Evolutionary conservation across 208 protist genomes (phyloP).

Genomic region (Acanthamoeba healyi): DNA sequence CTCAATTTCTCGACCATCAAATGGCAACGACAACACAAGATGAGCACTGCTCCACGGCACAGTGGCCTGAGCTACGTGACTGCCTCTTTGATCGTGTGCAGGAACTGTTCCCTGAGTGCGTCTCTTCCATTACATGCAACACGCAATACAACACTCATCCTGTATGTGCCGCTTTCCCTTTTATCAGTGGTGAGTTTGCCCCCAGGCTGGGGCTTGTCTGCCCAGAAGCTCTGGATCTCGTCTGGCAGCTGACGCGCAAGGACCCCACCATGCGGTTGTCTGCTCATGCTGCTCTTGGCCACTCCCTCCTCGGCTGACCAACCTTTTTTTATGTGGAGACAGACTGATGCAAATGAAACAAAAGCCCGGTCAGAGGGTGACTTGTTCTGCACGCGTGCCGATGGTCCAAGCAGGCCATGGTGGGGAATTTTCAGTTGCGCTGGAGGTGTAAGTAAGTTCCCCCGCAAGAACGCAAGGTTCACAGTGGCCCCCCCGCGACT

Average conservation of each 20-base stretch:
- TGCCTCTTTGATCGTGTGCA: not conserved
- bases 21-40: not conserved
- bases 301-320: not conserved
- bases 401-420: no score
- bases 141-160: not conserved
- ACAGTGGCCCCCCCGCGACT: no score
- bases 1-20: not conserved
- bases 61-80: not conserved
- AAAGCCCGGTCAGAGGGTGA: no score
- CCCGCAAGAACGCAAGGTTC: no score
- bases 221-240: not conserved
- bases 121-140: not conserved
- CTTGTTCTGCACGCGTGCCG: no score
- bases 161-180: not conserved
- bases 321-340: no score
- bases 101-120: not conserved
- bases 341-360: no score
- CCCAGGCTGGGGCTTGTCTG: not conserved
- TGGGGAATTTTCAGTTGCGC: no score
- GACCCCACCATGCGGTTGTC: not conserved
- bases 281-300: not conserved
- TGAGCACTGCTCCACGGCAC: not conserved
- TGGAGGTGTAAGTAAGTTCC: no score
- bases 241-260: not conserved
- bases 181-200: not conserved